These are phyloP conservation scores for Scheffersomyces quercinus DNA, from an alignment of 1,139 yeast species.

Conservation along the genomic window DNA sequence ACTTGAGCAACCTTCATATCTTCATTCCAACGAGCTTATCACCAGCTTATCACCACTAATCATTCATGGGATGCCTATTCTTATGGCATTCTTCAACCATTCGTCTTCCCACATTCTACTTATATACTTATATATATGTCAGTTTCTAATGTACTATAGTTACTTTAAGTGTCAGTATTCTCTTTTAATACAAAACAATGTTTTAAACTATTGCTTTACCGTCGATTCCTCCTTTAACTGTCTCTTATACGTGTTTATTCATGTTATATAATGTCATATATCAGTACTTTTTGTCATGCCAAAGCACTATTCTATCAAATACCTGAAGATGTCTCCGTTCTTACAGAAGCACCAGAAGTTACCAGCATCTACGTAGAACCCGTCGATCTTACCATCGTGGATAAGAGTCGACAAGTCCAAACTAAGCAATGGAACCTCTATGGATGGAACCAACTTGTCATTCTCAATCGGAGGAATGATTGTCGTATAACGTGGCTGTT, in stretches of 20 bases:
- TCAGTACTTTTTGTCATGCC: too few relatives aligned
- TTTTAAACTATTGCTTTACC: neutral
- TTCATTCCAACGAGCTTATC: too few relatives aligned
- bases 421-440: slow-evolving; percentile 37
- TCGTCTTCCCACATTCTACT: too few relatives aligned
- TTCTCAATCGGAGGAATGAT: slow-evolving; percentile 41
- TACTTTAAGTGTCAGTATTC: neutral
- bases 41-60: too few relatives aligned
- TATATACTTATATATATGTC: too few relatives aligned
- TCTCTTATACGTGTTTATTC: slow-evolving; percentile 15
- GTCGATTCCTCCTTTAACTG: too few relatives aligned
- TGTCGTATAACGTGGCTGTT: slow-evolving; percentile 15
- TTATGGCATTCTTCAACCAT: too few relatives aligned
- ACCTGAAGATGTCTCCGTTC: slow-evolving; percentile 51
- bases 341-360: slow-evolving; percentile 54
- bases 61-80: too few relatives aligned
- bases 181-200: neutral
- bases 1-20: too few relatives aligned
- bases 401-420: slow-evolving; percentile 33
- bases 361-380: slow-evolving; percentile 37
- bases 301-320: neutral
- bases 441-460: slow-evolving; percentile 43
- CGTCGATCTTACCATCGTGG: slow-evolving; percentile 43
- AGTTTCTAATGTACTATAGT: too few relatives aligned
- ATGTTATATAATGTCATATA: slow-evolving; percentile 2